A percentile compares a stretch with the other conserved stretches of the same genome.
These are phyloP conservation scores for Hepatocystis sp. DNA, from an alignment of 169 alveolate species.

Conservation along the genomic window DNA sequence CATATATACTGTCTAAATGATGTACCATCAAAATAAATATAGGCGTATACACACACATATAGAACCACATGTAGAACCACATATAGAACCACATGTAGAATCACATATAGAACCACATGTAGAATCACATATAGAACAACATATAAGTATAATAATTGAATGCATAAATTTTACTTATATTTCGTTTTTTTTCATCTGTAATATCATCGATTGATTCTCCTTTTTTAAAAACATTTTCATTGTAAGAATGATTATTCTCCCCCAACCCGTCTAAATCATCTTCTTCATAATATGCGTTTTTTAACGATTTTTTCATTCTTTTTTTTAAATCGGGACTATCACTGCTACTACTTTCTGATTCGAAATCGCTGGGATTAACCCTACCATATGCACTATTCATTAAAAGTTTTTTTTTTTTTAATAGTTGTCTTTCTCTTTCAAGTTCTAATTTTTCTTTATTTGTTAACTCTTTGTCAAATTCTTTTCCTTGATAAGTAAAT, in stretches of 20 bases:
- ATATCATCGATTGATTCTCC: conserved; percentile 23
- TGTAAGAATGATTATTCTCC: no score
- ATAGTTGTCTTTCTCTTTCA: conserved; percentile 52
- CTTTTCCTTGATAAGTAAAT: conserved; percentile 69
- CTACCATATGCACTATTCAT: conserved; percentile 22
- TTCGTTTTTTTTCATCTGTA: conserved; percentile 27
- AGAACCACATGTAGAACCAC: no score
- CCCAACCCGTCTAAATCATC: no score
- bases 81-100: no score
- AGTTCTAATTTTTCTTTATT: conserved; percentile 56
- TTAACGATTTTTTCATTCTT: conserved; percentile 11
- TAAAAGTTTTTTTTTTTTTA: conserved; percentile 52
- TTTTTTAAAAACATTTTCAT: conserved; percentile 24
- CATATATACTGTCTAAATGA: no score
- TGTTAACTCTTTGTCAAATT: conserved; percentile 56
- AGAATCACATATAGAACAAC: no score
- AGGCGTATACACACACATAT: no score
- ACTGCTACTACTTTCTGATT: conserved; percentile 58
- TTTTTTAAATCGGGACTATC: conserved; percentile 6
- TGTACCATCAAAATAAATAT: no score
- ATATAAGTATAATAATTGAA: no score
- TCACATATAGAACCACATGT: no score
- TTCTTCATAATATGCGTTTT: conserved; percentile 8
- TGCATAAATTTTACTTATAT: no score
- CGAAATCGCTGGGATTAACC: conserved; percentile 71